Base-by-base conservation (phyloP, 2,329 filamentous ascomycete genomes). In the Tolypocladium guangdongense region DNA sequence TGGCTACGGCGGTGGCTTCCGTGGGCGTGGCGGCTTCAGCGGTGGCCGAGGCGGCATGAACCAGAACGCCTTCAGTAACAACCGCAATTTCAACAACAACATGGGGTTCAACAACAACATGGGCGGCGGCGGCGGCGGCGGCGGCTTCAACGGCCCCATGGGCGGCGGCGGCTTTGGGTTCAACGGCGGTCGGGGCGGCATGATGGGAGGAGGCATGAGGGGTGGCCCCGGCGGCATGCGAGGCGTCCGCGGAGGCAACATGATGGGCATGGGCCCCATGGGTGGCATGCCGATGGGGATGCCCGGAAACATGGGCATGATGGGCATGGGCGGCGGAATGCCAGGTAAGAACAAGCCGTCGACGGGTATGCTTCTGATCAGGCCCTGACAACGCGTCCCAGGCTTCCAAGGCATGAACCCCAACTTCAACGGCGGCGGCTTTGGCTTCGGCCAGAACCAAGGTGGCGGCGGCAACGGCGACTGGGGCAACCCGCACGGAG, bases 401-500 rank as follows among this genome's bases (percentile, higher is more conserved):
- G 83, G 80, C 45, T 90, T 90, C 68, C 82, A 83, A 71, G 81
- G 77, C 56, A 83, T 85, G 73, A 81, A 81, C 63, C 77, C 79
- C 52, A 81, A 84, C 63, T 92, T 90, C 71, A 49, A 27, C 43
- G 88, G 86, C 64, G 81, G 84, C 38, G 82, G 77, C 54, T 90
- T 90, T 12, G 64, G 63, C 72, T 92, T 90, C 67, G 74, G 76
- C 49, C 72, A 67, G 55, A 71, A 76, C 61, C 77, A 78, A 58
- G 68, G 68, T 43, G 69, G 68, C 49, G 70, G 70, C 41, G 73
- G 69, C 49, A 71, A 70, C 53, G 71, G 83, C 54, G 84, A 84
- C 53, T 83, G 82, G 69, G 88, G 87, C 76, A 92, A 92, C 63
- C 88, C 88, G 7, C 88, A 92, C 60, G 87, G 87, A 33, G 83